phyloP scores from a whole-genome alignment of 495 filamentous ascomycete genomes.

The Xeromyces bisporus region DNA sequence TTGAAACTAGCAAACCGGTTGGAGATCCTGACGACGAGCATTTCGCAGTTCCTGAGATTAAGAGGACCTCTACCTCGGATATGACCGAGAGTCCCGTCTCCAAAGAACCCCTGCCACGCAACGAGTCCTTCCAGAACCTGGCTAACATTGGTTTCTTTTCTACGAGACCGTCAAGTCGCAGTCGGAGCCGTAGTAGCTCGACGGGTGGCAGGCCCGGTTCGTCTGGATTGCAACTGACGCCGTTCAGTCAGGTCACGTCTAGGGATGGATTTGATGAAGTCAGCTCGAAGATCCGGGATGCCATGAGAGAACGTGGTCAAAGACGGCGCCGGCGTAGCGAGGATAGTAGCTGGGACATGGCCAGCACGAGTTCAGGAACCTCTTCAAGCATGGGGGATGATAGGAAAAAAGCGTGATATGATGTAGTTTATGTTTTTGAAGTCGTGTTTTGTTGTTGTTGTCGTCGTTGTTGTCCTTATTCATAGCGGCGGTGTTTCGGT shows the following conservation, averaged over 20 bases:
- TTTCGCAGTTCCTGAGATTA: slow-evolving; percentile 9
- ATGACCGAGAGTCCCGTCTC: slow-evolving; percentile 16
- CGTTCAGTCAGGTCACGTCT: slow-evolving; percentile 54
- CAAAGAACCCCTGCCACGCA: slow-evolving; percentile 50
- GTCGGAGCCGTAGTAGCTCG: slow-evolving; percentile 50
- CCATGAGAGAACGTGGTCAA: slow-evolving; percentile 71
- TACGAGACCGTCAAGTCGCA: slow-evolving; percentile 59
- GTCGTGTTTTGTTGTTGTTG: background rate
- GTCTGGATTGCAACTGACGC: slow-evolving; percentile 47
- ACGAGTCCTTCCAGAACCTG: slow-evolving; percentile 85
- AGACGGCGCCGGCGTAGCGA: slow-evolving; percentile 51
- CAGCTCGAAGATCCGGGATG: slow-evolving; percentile 66
- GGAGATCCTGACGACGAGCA: slow-evolving; percentile 9
- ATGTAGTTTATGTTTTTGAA: background rate
- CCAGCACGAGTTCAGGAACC: slow-evolving; percentile 25
- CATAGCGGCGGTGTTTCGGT: slow-evolving; percentile 10
- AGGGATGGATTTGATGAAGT: slow-evolving; percentile 68
- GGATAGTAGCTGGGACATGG: slow-evolving; percentile 33
- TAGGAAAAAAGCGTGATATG: slow-evolving; percentile 23
- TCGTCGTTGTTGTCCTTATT: slow-evolving; percentile 1
- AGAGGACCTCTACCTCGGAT: slow-evolving; percentile 8
- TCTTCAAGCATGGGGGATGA: slow-evolving; percentile 28
- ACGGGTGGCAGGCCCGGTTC: slow-evolving; percentile 39
- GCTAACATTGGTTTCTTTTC: slow-evolving; percentile 77
- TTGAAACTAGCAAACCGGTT: slow-evolving; percentile 13